Evolutionary conservation across 148 eudicot genomes (phyloP), one percentile per base, ranked within the genome.

Genomic region (Nepenthes gracilis): DNA sequence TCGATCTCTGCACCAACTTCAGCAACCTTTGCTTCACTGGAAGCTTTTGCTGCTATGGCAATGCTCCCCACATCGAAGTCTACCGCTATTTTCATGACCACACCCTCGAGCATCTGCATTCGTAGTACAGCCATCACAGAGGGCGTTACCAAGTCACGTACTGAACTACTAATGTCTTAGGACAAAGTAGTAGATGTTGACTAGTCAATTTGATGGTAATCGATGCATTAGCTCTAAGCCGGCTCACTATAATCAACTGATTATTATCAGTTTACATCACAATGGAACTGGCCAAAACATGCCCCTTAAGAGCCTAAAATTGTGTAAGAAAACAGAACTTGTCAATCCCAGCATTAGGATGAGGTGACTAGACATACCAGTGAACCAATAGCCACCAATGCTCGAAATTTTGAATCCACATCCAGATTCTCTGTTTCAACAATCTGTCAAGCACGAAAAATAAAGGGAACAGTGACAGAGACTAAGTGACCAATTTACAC

Each of bases 1-100:
- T 82, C 89, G 15, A 93, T 88, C 66, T 93, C 98, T 33, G 85
- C 90, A 64, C 88, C 98, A 55, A 93, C 83, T 81, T 93, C 96
- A 65, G 92, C 85, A 57, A 86, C 55, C 76, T 81, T 88, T 47
- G 87, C 34, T 51, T 88, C 96, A 66, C 70, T 86, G 23, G 92
- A 88, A 67, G 85, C 71, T 63, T 81, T 82, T 0, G 87, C 82
- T 47, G 83, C 68, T 70, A 81, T 84, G 47, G 96, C 99, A 64
- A 89, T 80, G 67, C 60, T 84, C 65, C 64, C 84, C 4, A 93
- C 87, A 45, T 88, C 96, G 61, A 93, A 86, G 72, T 89, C 95
- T 77, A 88, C n/a, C 13, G 99, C 95, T 50, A 81, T 70, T 70
- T 71, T 80, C 73, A 72, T 81, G 57, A 88, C 91, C 34, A 75